Conservation (phyloP, 352 stramenopile species). For the Phytophthora sp. region DNA sequence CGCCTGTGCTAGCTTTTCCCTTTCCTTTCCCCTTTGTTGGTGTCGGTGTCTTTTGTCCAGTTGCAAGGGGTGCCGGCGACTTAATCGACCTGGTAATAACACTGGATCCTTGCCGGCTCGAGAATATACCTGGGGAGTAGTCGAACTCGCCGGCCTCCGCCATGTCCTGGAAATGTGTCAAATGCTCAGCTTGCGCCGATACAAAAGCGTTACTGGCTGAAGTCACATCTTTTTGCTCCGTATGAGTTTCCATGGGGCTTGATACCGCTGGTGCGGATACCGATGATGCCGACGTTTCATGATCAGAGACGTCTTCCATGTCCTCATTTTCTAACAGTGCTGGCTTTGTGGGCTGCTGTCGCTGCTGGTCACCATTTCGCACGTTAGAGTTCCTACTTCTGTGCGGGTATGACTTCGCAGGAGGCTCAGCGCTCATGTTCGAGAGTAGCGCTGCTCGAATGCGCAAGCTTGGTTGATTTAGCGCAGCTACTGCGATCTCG, state of each 20-base stretch:
- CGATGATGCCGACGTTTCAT: conserved; percentile 3
- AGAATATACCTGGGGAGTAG: conserved; percentile 79
- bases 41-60: conserved; percentile 20
- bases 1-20: conserved; percentile 11
- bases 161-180: conserved; percentile 34
- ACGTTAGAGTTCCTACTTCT: conserved; percentile 38
- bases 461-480: conserved; percentile 72
- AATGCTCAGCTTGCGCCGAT: conserved; percentile 19
- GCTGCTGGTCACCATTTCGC: conserved; percentile 35
- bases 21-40: conserved; percentile 20
- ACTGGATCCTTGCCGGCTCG: conserved; percentile 52
- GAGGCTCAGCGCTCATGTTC: conserved; percentile 73
- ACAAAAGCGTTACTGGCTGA: conserved; percentile 21
- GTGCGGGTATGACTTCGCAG: conserved; percentile 37
- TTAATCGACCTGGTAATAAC: conserved; percentile 31
- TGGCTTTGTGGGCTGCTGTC: conserved; percentile 13
- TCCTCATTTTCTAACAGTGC: conserved; percentile 42
- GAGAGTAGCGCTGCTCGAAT: conserved; percentile 63
- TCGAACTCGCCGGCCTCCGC: conserved; percentile 24
- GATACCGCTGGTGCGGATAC: conserved; percentile 1
- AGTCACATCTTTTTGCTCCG: conserved; percentile 10
- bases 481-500: conserved; percentile 56
- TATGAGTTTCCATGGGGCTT: not conserved
- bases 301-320: conserved; percentile 46
- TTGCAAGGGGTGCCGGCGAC: not conserved